Percentiles rank a stretch among this genome's conserved stretches.
Evolutionary conservation across 2,329 filamentous ascomycete species (phyloP).

Genomic region (Beauveria brongniartii): DNA sequence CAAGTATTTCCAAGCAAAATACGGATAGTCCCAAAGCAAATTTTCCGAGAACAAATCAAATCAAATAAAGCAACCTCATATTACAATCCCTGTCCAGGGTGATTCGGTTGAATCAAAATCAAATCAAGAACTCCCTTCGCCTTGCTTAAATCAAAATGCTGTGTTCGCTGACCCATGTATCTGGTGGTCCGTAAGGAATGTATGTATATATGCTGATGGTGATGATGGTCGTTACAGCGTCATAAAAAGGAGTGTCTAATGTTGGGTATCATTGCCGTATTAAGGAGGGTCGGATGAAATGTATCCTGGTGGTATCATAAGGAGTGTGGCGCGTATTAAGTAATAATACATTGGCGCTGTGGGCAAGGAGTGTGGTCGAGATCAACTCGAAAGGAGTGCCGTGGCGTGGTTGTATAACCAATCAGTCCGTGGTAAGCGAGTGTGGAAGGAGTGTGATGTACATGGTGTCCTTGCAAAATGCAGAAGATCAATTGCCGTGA

Average conservation of each 20-base stretch:
- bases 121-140: conserved; percentile 9
- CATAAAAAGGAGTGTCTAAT: conserved; percentile 29
- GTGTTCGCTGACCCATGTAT: conserved; percentile 12
- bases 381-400: conserved; percentile 22
- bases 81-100: conserved; percentile 5
- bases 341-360: conserved; percentile 20
- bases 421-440: conserved; percentile 22
- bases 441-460: conserved; percentile 29
- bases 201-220: conserved; percentile 36
- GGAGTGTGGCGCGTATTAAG: conserved; percentile 15
- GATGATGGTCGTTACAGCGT: conserved; percentile 27
- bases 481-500: neutral
- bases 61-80: neutral
- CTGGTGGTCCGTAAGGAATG: conserved; percentile 37
- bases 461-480: conserved; percentile 27
- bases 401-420: conserved; percentile 8
- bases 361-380: conserved; percentile 24
- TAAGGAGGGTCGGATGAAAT: conserved; percentile 10
- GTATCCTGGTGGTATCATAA: conserved; percentile 13
- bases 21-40: neutral
- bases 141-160: conserved; percentile 11
- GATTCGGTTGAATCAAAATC: conserved; percentile 6
- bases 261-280: conserved; percentile 22
- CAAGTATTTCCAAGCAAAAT: neutral
- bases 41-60: neutral